These are phyloP conservation scores for Ceratobasidium theobromae DNA, from an alignment of 1,284 basidiomycete species.

Conservation along the genomic window DNA sequence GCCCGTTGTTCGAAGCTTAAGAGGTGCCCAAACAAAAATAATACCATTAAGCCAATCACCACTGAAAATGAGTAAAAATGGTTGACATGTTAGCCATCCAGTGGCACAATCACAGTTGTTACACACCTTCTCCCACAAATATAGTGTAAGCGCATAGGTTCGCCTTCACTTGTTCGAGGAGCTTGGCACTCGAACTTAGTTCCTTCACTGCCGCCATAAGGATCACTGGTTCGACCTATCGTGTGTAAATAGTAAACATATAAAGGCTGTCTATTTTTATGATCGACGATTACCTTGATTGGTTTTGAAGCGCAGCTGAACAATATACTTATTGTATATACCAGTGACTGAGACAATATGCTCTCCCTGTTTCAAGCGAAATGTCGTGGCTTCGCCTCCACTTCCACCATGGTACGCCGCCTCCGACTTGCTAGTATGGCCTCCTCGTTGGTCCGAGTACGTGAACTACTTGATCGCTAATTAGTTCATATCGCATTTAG, in stretches of 20 bases:
- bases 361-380: constrained; percentile 6
- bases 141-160: neutral
- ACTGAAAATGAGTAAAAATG: too few relatives aligned
- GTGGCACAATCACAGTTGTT: neutral
- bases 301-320: constrained; percentile 11
- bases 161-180: neutral
- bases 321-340: neutral
- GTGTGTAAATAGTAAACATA: neutral
- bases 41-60: neutral
- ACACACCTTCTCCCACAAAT: neutral
- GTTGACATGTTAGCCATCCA: too few relatives aligned
- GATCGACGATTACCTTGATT: constrained; percentile 4
- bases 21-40: constrained; percentile 4
- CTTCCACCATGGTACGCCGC: neutral
- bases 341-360: neutral
- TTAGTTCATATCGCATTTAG: neutral
- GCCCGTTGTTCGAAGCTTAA: too few relatives aligned
- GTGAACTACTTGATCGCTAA: neutral
- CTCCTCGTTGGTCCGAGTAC: neutral
- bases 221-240: neutral
- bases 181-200: constrained; percentile 2
- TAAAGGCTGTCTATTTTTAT: neutral
- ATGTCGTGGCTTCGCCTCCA: neutral
- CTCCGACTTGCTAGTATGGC: neutral
- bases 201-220: neutral